Evolutionary conservation across 208 protist genomes (phyloP).

Genomic region (Crithidia acanthocephali): DNA sequence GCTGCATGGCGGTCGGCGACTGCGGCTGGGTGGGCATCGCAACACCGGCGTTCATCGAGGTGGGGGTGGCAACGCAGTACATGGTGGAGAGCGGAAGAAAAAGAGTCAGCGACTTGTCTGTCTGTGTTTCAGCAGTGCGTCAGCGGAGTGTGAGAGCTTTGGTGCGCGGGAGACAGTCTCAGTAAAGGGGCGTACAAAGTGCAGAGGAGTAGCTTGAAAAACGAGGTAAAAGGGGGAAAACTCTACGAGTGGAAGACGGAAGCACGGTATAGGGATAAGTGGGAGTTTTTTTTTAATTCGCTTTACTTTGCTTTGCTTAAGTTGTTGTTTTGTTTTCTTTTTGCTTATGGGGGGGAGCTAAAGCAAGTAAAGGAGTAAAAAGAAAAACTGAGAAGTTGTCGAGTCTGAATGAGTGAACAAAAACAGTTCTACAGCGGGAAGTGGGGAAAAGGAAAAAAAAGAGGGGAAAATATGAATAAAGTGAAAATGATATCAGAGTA

Average conservation of each 20-base stretch:
- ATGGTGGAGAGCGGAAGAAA: constrained; percentile 2
- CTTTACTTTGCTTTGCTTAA: neutral
- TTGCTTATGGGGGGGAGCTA: neutral
- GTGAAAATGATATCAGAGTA: neutral
- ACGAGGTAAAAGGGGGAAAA: too few species aligned
- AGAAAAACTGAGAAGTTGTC: neutral
- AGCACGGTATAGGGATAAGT: neutral
- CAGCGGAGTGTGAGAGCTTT: too few species aligned
- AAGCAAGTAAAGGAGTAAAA: neutral
- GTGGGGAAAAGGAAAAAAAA: neutral
- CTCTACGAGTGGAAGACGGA: too few species aligned
- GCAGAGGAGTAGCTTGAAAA: too few species aligned
- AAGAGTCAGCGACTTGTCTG: neutral
- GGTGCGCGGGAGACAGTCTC: too few species aligned
- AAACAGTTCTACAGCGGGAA: neutral
- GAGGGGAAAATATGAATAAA: neutral
- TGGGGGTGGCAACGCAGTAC: constrained; percentile 14
- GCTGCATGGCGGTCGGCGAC: neutral
- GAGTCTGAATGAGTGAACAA: neutral
- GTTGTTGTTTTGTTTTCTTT: neutral
- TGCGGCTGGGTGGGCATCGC: neutral
- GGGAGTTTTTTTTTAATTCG: neutral
- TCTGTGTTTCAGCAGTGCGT: too few species aligned
- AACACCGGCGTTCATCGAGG: neutral
- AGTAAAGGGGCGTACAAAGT: too few species aligned